Base-by-base conservation (phyloP, 2,329 filamentous ascomycete genomes). In the Decorospora gaudefroyi region DNA sequence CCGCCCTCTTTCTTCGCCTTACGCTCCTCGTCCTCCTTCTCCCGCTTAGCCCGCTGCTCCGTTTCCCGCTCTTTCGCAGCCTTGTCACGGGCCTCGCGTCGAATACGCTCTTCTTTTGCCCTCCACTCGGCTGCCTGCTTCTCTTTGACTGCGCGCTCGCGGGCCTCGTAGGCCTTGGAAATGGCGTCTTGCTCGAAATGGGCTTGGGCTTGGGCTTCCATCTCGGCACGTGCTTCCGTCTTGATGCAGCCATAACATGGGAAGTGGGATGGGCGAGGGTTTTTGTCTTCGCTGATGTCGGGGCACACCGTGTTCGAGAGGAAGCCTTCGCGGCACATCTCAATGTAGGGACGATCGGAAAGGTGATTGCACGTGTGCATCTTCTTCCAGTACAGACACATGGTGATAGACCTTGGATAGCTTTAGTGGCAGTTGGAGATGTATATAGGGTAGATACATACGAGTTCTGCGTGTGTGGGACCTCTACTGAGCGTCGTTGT, bases 371-470 rank as follows among this genome's bases (percentile, higher is more conserved):
- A 63, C 3, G 55, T 60, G 36, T 62, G 57, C 6, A 38, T 27
- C 22, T 63, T 63, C 29, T 51, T 61, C 57, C 58, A 61, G 51
- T 61, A 62, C 15, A 41, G 42, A 38, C 60, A 63, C 60, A 63
- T 63, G 27, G 5, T 51, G 34, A 25, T 12, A 4, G 32, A 15
- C 10, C 25, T 43, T 22, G 23, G n/a, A 5, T 4, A 17, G 18
- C 4, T 17, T 36, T 10, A 29, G 39, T 21, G 18, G 18, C 7
- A 6, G 15, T 12, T 9, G 13, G 10, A 12, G 11, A 9, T 3
- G 15, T 4, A 18, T 17, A 10, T 10, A 6, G 8, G 8, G 22
- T 11, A 13, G 4, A 4, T 15, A 25, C 31, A 31, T n/a, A 23
- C 38, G 10, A n/a, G n/a, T n/a, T n/a, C n/a, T n/a, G n/a, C n/a